Percentiles rank a stretch among this genome's conserved stretches.
These are phyloP conservation scores for Phialocephala sp. DNA, from an alignment of 2,329 filamentous ascomycete genomes.

Conservation along the genomic window DNA sequence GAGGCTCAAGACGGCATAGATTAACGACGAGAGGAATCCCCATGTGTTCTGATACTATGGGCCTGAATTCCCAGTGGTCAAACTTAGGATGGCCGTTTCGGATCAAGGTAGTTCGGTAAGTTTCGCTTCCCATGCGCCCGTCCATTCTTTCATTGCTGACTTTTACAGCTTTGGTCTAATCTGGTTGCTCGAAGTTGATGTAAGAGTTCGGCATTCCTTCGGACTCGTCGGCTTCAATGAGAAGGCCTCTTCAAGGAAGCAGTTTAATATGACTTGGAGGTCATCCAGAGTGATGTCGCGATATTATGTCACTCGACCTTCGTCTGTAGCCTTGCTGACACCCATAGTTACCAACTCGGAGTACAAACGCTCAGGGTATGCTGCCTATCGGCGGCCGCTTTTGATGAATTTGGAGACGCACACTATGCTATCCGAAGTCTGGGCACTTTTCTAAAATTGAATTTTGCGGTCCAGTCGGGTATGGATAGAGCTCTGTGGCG, in stretches of 20 bases:
- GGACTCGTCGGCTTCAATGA: not conserved
- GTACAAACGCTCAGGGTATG: not conserved
- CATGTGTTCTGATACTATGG: not conserved
- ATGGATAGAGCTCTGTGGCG: not conserved
- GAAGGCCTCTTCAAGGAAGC: not conserved
- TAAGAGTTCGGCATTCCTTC: not conserved
- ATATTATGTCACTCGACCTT: not conserved
- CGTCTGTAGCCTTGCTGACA: not conserved
- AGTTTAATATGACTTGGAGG: not conserved
- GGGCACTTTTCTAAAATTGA: not conserved
- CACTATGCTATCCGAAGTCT: no score
- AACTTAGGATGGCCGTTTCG: not conserved
- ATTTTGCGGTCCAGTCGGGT: not conserved
- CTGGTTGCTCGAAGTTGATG: not conserved
- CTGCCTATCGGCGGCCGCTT: no score
- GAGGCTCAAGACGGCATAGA: not conserved
- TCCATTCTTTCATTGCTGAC: not conserved
- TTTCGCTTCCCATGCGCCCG: not conserved
- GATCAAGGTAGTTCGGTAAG: not conserved
- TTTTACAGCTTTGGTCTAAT: not conserved
- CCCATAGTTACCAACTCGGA: not conserved
- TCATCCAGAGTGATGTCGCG: not conserved
- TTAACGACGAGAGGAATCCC: not conserved
- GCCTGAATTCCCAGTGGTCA: not conserved
- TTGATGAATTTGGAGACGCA: no score